phyloP scores from a whole-genome alignment of 495 filamentous ascomycete genomes.

The Talaromyces adpressus region DNA sequence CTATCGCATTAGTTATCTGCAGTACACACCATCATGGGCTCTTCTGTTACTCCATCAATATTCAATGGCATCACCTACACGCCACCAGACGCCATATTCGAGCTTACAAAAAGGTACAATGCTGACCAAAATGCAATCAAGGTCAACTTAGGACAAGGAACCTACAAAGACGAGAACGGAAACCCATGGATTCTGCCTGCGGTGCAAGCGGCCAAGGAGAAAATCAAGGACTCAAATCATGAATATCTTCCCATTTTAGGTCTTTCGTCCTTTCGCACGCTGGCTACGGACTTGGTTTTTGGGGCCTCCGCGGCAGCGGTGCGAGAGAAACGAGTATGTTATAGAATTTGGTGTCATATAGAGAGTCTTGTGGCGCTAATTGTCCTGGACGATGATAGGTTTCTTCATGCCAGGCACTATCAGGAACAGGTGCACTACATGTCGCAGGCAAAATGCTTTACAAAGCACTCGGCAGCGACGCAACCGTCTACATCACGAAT shows the following conservation, averaged over 20 bases:
- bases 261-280: conserved; percentile 17
- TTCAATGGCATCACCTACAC: conserved; percentile 20
- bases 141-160: conserved; percentile 30
- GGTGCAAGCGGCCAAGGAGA: conserved; percentile 16
- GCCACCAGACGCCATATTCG: conserved; percentile 31
- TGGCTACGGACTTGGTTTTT: conserved; percentile 16
- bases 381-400: conserved; percentile 10
- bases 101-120: conserved; percentile 23
- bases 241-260: conserved; percentile 35
- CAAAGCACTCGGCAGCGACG: conserved; percentile 4
- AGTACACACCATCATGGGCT: neutral
- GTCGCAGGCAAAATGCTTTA: conserved; percentile 68
- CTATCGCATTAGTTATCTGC: neutral
- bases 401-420: conserved; percentile 59
- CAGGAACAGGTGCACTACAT: conserved; percentile 79
- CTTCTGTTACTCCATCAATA: conserved; percentile 8
- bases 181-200: conserved; percentile 36
- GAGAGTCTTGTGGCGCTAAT: neutral
- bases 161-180: conserved; percentile 32
- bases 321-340: conserved; percentile 11
- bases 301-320: conserved; percentile 13
- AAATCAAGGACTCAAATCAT: conserved; percentile 16
- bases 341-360: neutral
- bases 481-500: conserved; percentile 20
- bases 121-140: conserved; percentile 23